phyloP scores from a whole-genome alignment of 2,329 filamentous ascomycete genomes.

The Fusarium hainanense region DNA sequence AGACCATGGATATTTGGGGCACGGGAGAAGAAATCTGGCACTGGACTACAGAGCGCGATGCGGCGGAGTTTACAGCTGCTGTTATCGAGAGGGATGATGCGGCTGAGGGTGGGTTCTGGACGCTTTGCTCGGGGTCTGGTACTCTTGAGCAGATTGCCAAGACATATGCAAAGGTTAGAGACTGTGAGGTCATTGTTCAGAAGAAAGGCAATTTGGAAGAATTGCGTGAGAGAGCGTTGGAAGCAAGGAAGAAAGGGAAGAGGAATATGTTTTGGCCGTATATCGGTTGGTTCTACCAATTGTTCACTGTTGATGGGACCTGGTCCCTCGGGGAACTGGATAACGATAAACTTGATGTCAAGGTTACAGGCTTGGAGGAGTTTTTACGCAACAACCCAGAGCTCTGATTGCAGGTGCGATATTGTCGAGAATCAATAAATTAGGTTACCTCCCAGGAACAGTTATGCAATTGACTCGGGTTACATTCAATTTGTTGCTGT shows the following conservation, averaged over 20 bases:
- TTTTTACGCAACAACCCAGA: background rate
- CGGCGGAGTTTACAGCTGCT: background rate
- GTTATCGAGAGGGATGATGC: background rate
- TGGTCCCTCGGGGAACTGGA: background rate
- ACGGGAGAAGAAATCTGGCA: background rate
- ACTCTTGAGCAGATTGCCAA: background rate
- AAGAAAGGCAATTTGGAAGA: background rate
- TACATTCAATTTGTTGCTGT: background rate
- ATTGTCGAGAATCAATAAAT: background rate
- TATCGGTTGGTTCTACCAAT: background rate
- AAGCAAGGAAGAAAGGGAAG: background rate
- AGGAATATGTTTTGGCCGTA: background rate
- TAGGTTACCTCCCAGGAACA: background rate
- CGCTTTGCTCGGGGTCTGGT: background rate
- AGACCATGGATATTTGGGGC: background rate
- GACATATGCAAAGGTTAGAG: background rate
- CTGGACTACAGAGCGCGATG: background rate
- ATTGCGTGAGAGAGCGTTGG: background rate
- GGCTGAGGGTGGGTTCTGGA: background rate
- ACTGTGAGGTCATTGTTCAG: background rate
- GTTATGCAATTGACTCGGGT: background rate
- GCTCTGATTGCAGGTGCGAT: background rate
- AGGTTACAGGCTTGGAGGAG: background rate
- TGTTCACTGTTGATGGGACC: background rate
- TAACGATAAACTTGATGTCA: background rate